Conservation (phyloP, 352 stramenopile genomes). For the Phytopythium chamaehyphon region DNA sequence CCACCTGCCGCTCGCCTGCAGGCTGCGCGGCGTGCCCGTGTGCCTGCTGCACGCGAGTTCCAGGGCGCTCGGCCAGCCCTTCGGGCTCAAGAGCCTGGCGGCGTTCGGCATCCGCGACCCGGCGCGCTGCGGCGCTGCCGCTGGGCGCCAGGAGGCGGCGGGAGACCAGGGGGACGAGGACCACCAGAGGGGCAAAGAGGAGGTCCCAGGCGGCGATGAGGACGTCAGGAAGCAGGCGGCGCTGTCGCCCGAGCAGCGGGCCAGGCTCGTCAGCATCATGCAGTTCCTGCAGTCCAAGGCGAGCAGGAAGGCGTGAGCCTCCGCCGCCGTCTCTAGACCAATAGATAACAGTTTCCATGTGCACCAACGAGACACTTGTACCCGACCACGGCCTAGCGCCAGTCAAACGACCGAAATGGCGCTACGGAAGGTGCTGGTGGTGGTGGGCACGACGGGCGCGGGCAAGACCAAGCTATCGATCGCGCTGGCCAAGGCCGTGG, state of each 20-base stretch:
- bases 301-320: slow-evolving; percentile 38
- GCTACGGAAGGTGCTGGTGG: slow-evolving; percentile 82
- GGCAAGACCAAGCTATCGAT: slow-evolving; percentile 92
- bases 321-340: not conserved
- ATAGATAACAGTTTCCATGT: slow-evolving; percentile 4
- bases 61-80: slow-evolving; percentile 52
- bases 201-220: no score
- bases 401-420: slow-evolving; percentile 8
- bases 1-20: slow-evolving; percentile 65
- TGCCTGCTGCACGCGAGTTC: slow-evolving; percentile 73
- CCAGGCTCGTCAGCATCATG: slow-evolving; percentile 50
- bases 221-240: no score
- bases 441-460: slow-evolving; percentile 89
- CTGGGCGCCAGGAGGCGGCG: no score
- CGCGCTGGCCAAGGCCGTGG: slow-evolving; percentile 85
- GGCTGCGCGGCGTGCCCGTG: slow-evolving; percentile 58
- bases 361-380: not conserved
- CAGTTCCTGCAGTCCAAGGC: slow-evolving; percentile 62
- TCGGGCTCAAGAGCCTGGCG: slow-evolving; percentile 49
- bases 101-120: slow-evolving; percentile 38
- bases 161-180: not conserved
- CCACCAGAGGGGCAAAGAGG: no score
- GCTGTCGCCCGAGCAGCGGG: slow-evolving; percentile 23
- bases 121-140: slow-evolving; percentile 4
- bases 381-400: not conserved